Percentiles rank a stretch among this genome's conserved stretches.
phyloP scores from a whole-genome alignment of 140 eudicot species.

The Flaveria floridana region DNA sequence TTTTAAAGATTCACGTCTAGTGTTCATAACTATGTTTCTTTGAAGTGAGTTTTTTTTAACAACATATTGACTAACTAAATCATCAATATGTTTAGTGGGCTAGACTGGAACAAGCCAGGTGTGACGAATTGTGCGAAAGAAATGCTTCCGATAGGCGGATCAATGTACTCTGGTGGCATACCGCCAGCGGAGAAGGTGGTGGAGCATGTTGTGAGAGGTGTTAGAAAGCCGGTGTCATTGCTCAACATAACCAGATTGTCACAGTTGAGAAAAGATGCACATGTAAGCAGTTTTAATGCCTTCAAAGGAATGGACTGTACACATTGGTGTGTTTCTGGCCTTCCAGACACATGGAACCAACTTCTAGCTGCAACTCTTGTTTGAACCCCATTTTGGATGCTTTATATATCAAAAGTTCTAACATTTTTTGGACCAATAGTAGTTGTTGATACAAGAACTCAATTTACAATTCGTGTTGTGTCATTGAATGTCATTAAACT shows the following conservation, averaged over 20 bases:
- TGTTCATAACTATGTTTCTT: neutral
- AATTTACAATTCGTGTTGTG: neutral
- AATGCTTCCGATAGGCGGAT: slow-evolving; percentile 39
- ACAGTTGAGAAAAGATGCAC: slow-evolving; percentile 72
- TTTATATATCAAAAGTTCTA: slow-evolving; percentile 11
- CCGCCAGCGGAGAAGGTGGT: slow-evolving; percentile 46
- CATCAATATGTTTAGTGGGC: slow-evolving; percentile 40
- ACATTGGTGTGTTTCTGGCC: slow-evolving; percentile 77
- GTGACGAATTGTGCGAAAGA: slow-evolving; percentile 53
- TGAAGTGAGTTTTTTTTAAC: neutral
- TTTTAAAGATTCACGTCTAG: no score
- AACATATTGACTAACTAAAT: neutral
- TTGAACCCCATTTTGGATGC: slow-evolving; percentile 1
- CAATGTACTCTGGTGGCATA: slow-evolving; percentile 38
- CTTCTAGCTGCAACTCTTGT: slow-evolving; percentile 42
- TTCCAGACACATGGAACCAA: slow-evolving; percentile 69
- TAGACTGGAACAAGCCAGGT: slow-evolving; percentile 54
- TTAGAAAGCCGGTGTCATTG: slow-evolving; percentile 39
- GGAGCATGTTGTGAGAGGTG: slow-evolving; percentile 45
- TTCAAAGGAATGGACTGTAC: slow-evolving; percentile 66
- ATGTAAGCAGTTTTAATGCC: slow-evolving; percentile 49
- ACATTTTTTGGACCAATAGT: slow-evolving; percentile 1
- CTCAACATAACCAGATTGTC: slow-evolving; percentile 65
- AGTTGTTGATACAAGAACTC: neutral
- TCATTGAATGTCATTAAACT: neutral